These are phyloP conservation scores for Pythium dissimile DNA, from an alignment of 352 stramenopile species.

Conservation along the genomic window DNA sequence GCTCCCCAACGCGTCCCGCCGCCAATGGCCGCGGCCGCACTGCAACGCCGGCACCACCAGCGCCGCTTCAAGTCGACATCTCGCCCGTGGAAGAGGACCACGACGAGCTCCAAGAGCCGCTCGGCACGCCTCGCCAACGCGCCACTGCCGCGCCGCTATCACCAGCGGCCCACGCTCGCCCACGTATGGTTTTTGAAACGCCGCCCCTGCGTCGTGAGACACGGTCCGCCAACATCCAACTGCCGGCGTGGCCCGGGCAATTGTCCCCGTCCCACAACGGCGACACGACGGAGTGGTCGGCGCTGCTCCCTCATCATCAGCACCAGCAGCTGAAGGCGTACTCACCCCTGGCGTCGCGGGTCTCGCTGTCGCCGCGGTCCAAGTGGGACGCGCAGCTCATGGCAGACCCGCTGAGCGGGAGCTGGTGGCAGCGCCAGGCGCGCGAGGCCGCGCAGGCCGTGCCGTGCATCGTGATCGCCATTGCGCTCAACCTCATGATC, in stretches of 20 bases:
- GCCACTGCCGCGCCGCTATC: slow-evolving; percentile 1
- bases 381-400: slow-evolving; percentile 19
- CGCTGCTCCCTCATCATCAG: slow-evolving; percentile 24
- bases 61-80: slow-evolving; percentile 11
- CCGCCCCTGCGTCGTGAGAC: slow-evolving; percentile 62
- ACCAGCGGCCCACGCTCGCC: slow-evolving; percentile 9
- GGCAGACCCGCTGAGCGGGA: neutral
- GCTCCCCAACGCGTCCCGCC: neutral
- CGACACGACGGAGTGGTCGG: slow-evolving; percentile 19
- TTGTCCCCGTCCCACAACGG: slow-evolving; percentile 13
- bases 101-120: slow-evolving; percentile 9
- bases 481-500: slow-evolving; percentile 85
- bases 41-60: neutral
- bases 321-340: neutral
- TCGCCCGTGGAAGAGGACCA: neutral
- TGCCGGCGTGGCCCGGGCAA: slow-evolving; percentile 13
- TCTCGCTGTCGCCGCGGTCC: slow-evolving; percentile 24
- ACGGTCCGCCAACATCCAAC: slow-evolving; percentile 42
- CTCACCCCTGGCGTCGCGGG: slow-evolving; percentile 13
- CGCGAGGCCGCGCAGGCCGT: slow-evolving; percentile 36
- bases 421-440: slow-evolving; percentile 19
- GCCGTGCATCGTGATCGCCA: slow-evolving; percentile 64
- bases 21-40: neutral
- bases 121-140: slow-evolving; percentile 9
- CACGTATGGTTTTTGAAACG: slow-evolving; percentile 63